phyloP scores from a whole-genome alignment of 192 early-diverging fungal genomes.

The Gonapodya prolifera region DNA sequence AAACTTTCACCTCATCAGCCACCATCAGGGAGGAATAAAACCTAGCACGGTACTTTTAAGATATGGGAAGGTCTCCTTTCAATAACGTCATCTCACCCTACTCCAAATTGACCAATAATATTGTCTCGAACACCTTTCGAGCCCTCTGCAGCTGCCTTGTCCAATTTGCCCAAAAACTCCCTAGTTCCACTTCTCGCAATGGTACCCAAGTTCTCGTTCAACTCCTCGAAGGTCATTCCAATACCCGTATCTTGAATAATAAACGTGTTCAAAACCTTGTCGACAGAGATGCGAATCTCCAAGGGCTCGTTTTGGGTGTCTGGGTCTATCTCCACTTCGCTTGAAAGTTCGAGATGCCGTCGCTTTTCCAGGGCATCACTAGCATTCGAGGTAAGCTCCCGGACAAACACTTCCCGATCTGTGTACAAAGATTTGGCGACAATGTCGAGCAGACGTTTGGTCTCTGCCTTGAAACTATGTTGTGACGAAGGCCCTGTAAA shows the following conservation, averaged over 20 bases:
- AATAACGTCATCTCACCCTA: conserved; percentile 23
- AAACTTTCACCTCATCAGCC: conserved; percentile 15
- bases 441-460: conserved; percentile 44
- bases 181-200: conserved; percentile 9
- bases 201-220: conserved; percentile 11
- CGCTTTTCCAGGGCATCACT: conserved; percentile 52
- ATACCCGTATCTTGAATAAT: conserved; percentile 30
- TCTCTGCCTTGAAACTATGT: conserved; percentile 48
- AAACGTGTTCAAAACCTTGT: conserved; percentile 31
- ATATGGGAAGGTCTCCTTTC: conserved; percentile 5
- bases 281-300: conserved; percentile 43
- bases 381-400: conserved; percentile 51
- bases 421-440: conserved; percentile 52
- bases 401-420: conserved; percentile 48
- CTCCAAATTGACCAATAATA: conserved; percentile 13
- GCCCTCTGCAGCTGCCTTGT: conserved; percentile 11
- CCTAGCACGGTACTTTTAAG: background rate
- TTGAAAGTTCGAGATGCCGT: conserved; percentile 32
- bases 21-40: conserved; percentile 10
- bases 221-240: conserved; percentile 11
- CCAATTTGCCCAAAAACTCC: conserved; percentile 10
- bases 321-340: conserved; percentile 20
- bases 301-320: conserved; percentile 20
- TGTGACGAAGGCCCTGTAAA: conserved; percentile 20
- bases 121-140: conserved; percentile 19